A percentile compares a stretch with the other conserved stretches of the same genome.
Evolutionary conservation across 1,139 yeast species (phyloP).

Genomic region (Sugiyamaella castrensis): DNA sequence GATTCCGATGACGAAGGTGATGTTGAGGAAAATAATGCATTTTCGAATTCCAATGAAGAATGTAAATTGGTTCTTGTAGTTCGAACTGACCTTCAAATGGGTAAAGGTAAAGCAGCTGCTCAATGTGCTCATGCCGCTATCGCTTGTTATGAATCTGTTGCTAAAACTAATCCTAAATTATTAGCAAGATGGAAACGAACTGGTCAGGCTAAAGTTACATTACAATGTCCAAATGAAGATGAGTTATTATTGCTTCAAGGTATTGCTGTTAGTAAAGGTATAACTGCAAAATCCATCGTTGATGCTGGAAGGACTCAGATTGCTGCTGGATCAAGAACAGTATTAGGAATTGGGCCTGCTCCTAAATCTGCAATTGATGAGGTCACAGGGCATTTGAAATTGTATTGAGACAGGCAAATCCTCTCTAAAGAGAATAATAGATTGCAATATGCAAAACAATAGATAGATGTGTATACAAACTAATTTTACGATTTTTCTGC

Average conservation of each 20-base stretch:
- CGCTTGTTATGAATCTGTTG: conserved; percentile 74
- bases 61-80: conserved; percentile 86
- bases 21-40: conserved; percentile 21
- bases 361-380: conserved; percentile 80
- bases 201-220: conserved; percentile 95
- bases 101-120: conserved; percentile 95
- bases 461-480: background rate
- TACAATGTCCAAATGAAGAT: conserved; percentile 70
- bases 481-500: background rate
- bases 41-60: conserved; percentile 57
- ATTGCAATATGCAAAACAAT: background rate
- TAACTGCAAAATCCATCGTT: conserved; percentile 76
- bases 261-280: conserved; percentile 73
- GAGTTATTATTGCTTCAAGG: conserved; percentile 77
- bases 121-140: conserved; percentile 98
- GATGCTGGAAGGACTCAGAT: conserved; percentile 98
- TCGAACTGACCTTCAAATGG: conserved; percentile 87
- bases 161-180: conserved; percentile 39
- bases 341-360: conserved; percentile 94
- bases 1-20: conserved; percentile 21
- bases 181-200: conserved; percentile 72
- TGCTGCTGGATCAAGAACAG: conserved; percentile 93
- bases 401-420: conserved; percentile 50
- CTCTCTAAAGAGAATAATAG: too few relatives aligned
- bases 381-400: conserved; percentile 72